Base-by-base conservation (phyloP, 2,329 filamentous ascomycete species). In the Tympanopsis confertula region DNA sequence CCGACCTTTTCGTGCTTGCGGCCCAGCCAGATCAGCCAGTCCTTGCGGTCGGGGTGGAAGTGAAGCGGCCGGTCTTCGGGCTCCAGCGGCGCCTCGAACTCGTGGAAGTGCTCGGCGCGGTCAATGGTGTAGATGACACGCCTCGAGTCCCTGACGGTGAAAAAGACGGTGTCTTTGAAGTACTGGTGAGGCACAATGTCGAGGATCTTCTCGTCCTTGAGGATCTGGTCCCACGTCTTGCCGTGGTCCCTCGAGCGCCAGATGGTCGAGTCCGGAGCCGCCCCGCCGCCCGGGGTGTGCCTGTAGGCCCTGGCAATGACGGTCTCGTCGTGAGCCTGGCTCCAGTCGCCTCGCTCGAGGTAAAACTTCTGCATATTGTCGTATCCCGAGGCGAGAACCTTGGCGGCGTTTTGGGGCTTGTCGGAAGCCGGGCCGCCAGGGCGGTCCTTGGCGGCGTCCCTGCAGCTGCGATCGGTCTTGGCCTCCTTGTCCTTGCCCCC, bases 1-100 rank as follows among this genome's bases (percentile, higher is more conserved):
- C 65, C 66, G 3, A 62, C 54, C 20, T 56, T 57, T 32, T 78
- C 72, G 53, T 86, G 93, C 43, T 81, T 73, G 45, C 77, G 63
- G 28, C 88, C 88, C 36, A 82, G 76, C 87, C 88, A 96, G 43
- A 98, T 83, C 32, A 96, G 67, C 86, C 87, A 95, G 50, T 94
- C 83, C 53, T 81, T 82, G 50, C 82, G 74, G 47, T 82, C 76
- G 1, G 87, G 83, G 50, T 98, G 91, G 62, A 98, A 98, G 24
- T 69, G 67, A 30, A 87, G 68, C 14, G 74, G 69, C 4, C 66
- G 47, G 1, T 46, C 42, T 35, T 63, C 47, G 5, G 59, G 58
- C 45, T 71, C 70, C 30, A 73, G 65, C 1, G 81, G 83, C 3
- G 81, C 76, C 41, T 84, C 59, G 57, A 95, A 94, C 36, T 65